Base-by-base conservation (phyloP, 73 alveolate species). In the Stentor coeruleus region DNA sequence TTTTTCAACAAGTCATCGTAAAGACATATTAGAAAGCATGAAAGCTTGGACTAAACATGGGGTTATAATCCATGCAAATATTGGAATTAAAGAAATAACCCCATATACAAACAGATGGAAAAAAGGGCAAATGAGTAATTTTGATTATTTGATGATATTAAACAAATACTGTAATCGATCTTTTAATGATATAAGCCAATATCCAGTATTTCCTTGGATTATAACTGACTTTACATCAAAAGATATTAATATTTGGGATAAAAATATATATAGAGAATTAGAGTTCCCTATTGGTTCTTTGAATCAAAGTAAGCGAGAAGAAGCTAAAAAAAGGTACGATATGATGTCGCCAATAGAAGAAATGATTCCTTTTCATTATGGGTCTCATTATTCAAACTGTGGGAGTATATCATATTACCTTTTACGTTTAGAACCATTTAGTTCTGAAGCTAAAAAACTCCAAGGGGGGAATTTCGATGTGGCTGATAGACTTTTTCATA, bases 191-290 rank as follows among this genome's bases (percentile, higher is more conserved):
- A 77, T 97, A 57, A 94, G 98, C 3, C 93, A 97, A 82, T 97
- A 97, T 84, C 99, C 99, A n/a, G 99, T 97, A 3, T 97, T 95
- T 83, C 99, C 99, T 3, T 94, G 98, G 98, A 82, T 97, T 40
- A 38, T 97, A 36, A 82, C 92, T 79, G 96, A 97, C 81, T 97
- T 92, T 35, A 77, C 83, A 30, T 39, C 84, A 28, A 36, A 77
- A 60, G 57, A 33, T 58, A 35, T 87, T n/a, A 93, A 92, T 82
- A 81, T 93, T 39, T 76, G 60, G 4, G 94, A 90, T 59, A 84
- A 88, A 35, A 81, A 84, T 37, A 89, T 86, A 59, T 97, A 81
- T 84, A 90, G 99, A 74, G 99, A 97, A 87, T 89, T 97, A 59
- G 74, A 89, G 33, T 93, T 95, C 81, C 99, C 99, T 39, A 91